Evolutionary conservation across 2,329 filamentous ascomycete genomes (phyloP), one percentile per base, ranked within the genome.

Genomic region (Diaporthe vaccinii): DNA sequence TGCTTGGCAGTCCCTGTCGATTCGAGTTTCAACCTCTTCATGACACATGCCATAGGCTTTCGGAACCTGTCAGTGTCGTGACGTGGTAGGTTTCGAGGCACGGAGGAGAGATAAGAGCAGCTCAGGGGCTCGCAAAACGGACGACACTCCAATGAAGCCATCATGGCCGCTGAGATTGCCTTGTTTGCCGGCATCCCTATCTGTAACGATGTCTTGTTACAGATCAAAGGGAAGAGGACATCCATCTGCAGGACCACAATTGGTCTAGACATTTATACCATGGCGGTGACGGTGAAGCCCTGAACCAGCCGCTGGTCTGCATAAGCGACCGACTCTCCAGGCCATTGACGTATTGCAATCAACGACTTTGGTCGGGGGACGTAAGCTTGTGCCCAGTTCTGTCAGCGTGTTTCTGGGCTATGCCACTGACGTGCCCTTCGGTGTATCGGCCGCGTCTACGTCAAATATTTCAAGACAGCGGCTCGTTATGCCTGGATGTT

Each of bases 1-100:
- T 36, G 55, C 70, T 61, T 49, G 58, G 41, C 39, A 61, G 58
- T 46, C 41, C 55, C 46, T 46, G 55, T n/a, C 39, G 65, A 68
- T 53, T 68, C 65, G 65, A 53, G 65, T 68, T 68, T 68, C 65
- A 68, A 53, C 65, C 46, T 68, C 49, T 39, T 39, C 46, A 68
- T 68, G 65, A 68, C 65, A 68, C 65, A 68, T 68, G 65, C 65
- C 65, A 68, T 68, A 68, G 65, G 65, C 65, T 68, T 68, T 53
- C 65, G 65, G 65, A 68, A 68, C 65, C 65, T 68, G 31, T 17
- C 46, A 53, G 53, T 34, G 65, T 68, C 65, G 65, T 68, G 65
- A 68, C 65, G 46, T 51, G 65, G 46, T 68, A 68, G 53, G 68
- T 71, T 71, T 71, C 68, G 51, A 57, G 53, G 68, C 68, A 46